These are phyloP conservation scores for Amaranthus tricolor DNA, from an alignment of 179 eudicot species.

Conservation along the genomic window DNA sequence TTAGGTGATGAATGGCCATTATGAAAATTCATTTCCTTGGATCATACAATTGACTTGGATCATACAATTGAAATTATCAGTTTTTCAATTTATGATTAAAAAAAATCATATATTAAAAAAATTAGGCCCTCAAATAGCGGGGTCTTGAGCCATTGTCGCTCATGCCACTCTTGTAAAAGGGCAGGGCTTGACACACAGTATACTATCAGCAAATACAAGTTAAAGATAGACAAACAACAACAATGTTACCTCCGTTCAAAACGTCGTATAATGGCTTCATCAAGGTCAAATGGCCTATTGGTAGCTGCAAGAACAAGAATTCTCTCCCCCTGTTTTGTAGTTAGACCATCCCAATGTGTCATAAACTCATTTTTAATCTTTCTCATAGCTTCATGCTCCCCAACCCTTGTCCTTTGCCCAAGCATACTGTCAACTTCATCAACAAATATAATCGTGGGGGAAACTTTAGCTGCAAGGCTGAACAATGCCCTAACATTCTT, in stretches of 20 bases:
- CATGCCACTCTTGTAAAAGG: too few relatives aligned
- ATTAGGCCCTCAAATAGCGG: too few relatives aligned
- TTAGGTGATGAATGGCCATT: too few relatives aligned
- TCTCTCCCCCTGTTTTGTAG: constrained; percentile 61
- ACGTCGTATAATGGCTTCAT: constrained; percentile 85
- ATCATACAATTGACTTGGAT: too few relatives aligned
- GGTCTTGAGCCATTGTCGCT: too few relatives aligned
- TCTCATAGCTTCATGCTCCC: constrained; percentile 92
- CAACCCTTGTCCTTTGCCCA: constrained; percentile 78
- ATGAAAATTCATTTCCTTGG: too few relatives aligned
- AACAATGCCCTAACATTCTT: constrained; percentile 82
- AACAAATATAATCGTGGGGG: constrained; percentile 78
- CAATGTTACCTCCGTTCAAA: constrained; percentile 72
- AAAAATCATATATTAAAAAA: too few relatives aligned
- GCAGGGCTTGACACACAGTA: background rate
- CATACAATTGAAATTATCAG: too few relatives aligned
- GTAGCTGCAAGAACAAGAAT: constrained; percentile 93
- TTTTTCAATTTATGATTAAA: too few relatives aligned
- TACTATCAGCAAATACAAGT: background rate
- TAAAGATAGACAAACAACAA: background rate
- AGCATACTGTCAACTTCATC: constrained; percentile 96
- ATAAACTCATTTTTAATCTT: constrained; percentile 87
- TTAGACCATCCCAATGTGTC: constrained; percentile 86
- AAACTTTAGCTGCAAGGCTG: constrained; percentile 84
- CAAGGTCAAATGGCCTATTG: constrained; percentile 90